Percentiles rank a stretch among this genome's conserved stretches.
phyloP scores from a whole-genome alignment of 768 basidiomycete species.

The Cystofilobasidium macerans region DNA sequence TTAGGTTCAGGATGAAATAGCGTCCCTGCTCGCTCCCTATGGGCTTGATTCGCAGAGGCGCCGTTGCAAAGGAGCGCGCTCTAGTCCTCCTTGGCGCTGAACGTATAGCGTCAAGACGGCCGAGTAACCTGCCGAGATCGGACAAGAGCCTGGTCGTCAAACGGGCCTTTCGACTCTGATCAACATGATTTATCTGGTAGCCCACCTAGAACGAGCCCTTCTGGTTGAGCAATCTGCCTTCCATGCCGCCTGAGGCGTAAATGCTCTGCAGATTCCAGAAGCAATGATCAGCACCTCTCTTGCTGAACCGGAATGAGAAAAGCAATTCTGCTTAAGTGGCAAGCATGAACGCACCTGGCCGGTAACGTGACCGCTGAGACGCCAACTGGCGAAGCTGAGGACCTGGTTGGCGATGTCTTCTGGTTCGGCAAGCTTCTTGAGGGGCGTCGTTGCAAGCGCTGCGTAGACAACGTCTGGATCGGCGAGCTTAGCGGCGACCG shows the following conservation, averaged over 20 bases:
- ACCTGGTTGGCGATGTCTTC: constrained; percentile 58
- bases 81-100: no score
- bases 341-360: constrained; percentile 47
- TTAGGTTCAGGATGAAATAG: no score
- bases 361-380: constrained; percentile 57
- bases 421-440: constrained; percentile 57
- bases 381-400: constrained; percentile 50
- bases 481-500: constrained; percentile 51
- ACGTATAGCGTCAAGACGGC: no score
- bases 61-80: not conserved
- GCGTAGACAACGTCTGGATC: constrained; percentile 49
- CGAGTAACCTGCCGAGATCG: no score
- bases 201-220: not conserved
- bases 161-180: no score
- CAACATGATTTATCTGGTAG: no score
- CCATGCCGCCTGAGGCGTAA: constrained; percentile 69
- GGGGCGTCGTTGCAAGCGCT: constrained; percentile 58
- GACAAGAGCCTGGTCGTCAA: no score
- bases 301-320: no score
- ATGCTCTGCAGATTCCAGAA: constrained; percentile 31
- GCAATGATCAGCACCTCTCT: no score
- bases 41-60: not conserved
- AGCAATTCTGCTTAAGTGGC: no score
- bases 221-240: constrained; percentile 50
- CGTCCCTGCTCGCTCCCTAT: no score